Base-by-base conservation (phyloP, 495 filamentous ascomycete species). In the Penicillium maclennaniae region DNA sequence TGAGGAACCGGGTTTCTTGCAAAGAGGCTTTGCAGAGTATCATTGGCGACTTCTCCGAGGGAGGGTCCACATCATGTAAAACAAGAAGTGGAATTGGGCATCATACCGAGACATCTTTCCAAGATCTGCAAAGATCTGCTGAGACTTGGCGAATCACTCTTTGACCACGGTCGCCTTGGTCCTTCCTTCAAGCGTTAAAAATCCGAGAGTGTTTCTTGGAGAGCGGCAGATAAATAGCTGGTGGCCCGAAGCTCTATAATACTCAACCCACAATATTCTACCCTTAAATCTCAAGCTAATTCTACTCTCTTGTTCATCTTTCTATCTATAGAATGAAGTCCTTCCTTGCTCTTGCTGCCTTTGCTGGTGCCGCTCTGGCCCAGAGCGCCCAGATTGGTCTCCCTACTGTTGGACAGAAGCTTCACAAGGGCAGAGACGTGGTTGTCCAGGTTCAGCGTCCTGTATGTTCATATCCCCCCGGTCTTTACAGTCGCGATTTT, bases 341-440 rank as follows among this genome's bases (percentile, higher is more conserved):
- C 50, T 42, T 70, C 41, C 16, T 56, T 16, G 28, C 63, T 14
- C 42, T 68, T n/a, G 42, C 49, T 21, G 41, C 63, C 31, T 53
- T 74, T 20, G 54, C 52, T 14, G 54, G 59, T 37, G 51, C 51
- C 46, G 83, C 91, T 45, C 75, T 92, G 53, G 78, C 82, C 15
- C 84, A 85, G 43, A 84, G 76, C 26, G 87, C 85, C 7, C 66
- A 69, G 36, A 80, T 96, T 43, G 87, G 80, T 1, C 77, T 92
- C 6, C 91, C 91, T 10, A 42, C 40, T 1, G 56, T 45, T 4
- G 63, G 49, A 8, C 39, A 56, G 7, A 38, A 47, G 4, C 39
- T 72, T 41, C 19, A 34, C 7, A 51, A 61, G 0, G 69, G 66
- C 8, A 43, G 42, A 3, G 47, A 68, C 0, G 23, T 65, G 7